Conservation (phyloP, 495 filamentous ascomycete genomes). For the Penicillium arizonense region DNA sequence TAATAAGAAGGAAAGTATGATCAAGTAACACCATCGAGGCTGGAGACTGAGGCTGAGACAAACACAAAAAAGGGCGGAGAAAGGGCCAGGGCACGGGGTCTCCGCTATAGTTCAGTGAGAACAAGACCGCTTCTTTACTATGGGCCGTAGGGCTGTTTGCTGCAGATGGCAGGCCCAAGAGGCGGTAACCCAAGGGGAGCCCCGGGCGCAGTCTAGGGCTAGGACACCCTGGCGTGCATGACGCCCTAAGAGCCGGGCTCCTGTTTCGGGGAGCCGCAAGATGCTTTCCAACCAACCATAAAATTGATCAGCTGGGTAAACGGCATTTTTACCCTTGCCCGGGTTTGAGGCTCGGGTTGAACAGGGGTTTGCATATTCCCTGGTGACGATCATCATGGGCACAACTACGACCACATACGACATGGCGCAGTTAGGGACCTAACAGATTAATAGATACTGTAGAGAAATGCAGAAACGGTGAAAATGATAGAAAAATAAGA, state of each 20-base stretch:
- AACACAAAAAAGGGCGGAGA: background rate
- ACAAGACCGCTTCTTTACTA: conserved; percentile 6
- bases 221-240: background rate
- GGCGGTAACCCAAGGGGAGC: conserved; percentile 3
- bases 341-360: conserved; percentile 10
- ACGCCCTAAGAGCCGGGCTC: background rate
- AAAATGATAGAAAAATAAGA: background rate
- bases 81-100: background rate
- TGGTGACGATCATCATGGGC: conserved; percentile 4
- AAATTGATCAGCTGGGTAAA: background rate
- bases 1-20: background rate
- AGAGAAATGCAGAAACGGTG: background rate
- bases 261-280: background rate
- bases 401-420: conserved; percentile 7
- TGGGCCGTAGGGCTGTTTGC: conserved; percentile 8
- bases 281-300: conserved; percentile 1
- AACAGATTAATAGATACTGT: background rate
- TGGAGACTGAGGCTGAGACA: background rate
- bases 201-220: background rate
- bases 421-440: conserved; percentile 9
- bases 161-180: conserved; percentile 1
- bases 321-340: background rate
- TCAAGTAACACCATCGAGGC: background rate
- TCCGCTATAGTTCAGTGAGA: background rate
- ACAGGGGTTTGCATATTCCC: conserved; percentile 3